Conservation (phyloP, 257 asterid genomes). For the Fraxinus cuspidata region DNA sequence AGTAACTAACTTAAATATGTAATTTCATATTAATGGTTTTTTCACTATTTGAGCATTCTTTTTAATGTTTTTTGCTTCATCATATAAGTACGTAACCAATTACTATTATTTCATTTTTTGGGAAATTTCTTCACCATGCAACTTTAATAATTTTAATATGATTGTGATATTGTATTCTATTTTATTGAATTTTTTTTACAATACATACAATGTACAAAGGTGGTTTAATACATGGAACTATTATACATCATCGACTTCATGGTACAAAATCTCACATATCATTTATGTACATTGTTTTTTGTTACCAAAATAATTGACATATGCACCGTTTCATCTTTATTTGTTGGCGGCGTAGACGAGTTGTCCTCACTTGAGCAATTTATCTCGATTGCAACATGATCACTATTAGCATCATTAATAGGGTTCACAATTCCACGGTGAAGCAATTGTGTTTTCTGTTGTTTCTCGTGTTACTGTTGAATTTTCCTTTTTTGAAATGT, state of each 20-base stretch:
- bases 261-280: conserved; percentile 30
- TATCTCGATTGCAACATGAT: conserved; percentile 34
- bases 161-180: no score
- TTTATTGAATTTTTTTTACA: no score
- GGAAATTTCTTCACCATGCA: no score
- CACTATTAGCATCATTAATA: conserved; percentile 23
- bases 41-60: no score
- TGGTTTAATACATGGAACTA: background rate
- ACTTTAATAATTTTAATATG: no score
- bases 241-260: conserved; percentile 38
- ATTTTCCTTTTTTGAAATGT: conserved; percentile 32
- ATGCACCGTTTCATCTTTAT: background rate
- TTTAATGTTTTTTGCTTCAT: no score
- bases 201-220: no score
- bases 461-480: conserved; percentile 14
- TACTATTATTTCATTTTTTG: no score
- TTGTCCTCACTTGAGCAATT: background rate
- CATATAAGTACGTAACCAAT: no score
- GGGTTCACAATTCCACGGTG: conserved; percentile 64
- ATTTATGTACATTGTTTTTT: conserved; percentile 5
- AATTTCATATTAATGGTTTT: no score
- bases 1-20: no score
- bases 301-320: background rate
- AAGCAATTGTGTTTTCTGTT: conserved; percentile 33
- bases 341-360: background rate